These are phyloP conservation scores for Auricularia sp. DNA, from an alignment of 768 basidiomycete genomes.

Conservation along the genomic window DNA sequence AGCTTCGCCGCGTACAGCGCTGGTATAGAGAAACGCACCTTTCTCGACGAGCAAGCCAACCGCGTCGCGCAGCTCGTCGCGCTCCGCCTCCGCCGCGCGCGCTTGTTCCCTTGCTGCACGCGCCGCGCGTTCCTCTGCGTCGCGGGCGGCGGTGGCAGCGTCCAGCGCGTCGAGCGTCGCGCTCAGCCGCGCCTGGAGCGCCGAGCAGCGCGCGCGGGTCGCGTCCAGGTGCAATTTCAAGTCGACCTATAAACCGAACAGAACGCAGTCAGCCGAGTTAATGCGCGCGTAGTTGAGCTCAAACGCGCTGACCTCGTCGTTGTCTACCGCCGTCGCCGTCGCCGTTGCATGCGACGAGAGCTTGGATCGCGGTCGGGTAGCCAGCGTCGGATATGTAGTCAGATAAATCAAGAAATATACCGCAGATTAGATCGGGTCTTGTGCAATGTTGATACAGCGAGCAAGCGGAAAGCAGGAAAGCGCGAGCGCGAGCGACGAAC, in stretches of 20 bases:
- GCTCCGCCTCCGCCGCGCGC: constrained; percentile 33
- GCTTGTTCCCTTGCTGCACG: constrained; percentile 26
- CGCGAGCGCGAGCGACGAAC: too few relatives aligned
- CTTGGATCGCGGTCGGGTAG: too few relatives aligned
- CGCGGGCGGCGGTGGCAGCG: constrained; percentile 28
- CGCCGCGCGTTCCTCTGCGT: not conserved
- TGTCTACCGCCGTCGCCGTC: too few relatives aligned
- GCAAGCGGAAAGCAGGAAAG: too few relatives aligned
- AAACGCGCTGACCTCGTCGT: too few relatives aligned
- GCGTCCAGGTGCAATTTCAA: constrained; percentile 27
- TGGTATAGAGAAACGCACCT: constrained; percentile 31
- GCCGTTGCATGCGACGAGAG: too few relatives aligned
- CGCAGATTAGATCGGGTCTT: too few relatives aligned
- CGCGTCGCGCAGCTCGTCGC: constrained; percentile 44
- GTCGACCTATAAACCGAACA: constrained; percentile 7
- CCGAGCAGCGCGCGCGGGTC: constrained; percentile 30
- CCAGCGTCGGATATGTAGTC: too few relatives aligned
- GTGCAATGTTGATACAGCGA: too few relatives aligned
- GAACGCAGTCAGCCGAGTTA: too few relatives aligned
- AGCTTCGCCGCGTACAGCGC: not conserved
- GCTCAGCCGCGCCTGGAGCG: constrained; percentile 37
- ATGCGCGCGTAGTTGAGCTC: too few relatives aligned
- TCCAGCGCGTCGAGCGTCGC: constrained; percentile 44
- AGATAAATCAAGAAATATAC: too few relatives aligned
- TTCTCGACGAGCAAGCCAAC: constrained; percentile 46